Evolutionary conservation across 2,329 filamentous ascomycete genomes (phyloP), one percentile per base, ranked within the genome.

Genomic region (Alternaria sp.): DNA sequence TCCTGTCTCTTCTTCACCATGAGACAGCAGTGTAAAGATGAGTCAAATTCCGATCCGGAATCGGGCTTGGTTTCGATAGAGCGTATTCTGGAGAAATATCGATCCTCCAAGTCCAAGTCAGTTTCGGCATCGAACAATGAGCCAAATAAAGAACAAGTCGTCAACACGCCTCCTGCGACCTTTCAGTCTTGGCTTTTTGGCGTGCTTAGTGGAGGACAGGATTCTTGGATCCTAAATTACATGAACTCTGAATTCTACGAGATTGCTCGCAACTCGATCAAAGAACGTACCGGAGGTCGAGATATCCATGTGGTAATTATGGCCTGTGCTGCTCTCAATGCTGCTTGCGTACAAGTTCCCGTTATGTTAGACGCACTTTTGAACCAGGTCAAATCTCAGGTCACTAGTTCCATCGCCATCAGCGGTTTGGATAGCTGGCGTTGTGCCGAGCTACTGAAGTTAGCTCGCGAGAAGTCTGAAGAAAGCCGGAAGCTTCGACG

Each of bases 121-220:
- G 2, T 28, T 17, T 37, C 24, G 6, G 11, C 5, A 10, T 1
- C 5, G 7, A 26, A 50, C 2, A 13, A 50, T 14, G 31, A 48
- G 11, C 8, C 41, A 7, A 24, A 14, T 9, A 46, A 37, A 21
- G n/a, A 31, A 28, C 33, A 29, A 28, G 41, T 24, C 4, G 4
- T 23, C 26, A 24, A 8, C n/a, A 34, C 21, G 11, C 29, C 45
- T 34, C 41, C 39, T 23, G 33, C 17, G 13, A 58, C 50, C 17
- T 50, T 54, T n/a, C 50, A 54, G 33, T 54, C 56, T 5, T 58
- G 50, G 50, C 7, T 58, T 9, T 41, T 58, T n/a, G 51, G 42
- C 10, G 42, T 58, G 14, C 23, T 54, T 9, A 54, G 36, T 17
- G 31, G 55, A 14, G 50, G 55, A 5, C 40, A 31, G 14, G 50